Evolutionary conservation across 2,329 filamentous ascomycete species (phyloP), one percentile per base, ranked within the genome.

Genomic region (Alternaria infectoria): DNA sequence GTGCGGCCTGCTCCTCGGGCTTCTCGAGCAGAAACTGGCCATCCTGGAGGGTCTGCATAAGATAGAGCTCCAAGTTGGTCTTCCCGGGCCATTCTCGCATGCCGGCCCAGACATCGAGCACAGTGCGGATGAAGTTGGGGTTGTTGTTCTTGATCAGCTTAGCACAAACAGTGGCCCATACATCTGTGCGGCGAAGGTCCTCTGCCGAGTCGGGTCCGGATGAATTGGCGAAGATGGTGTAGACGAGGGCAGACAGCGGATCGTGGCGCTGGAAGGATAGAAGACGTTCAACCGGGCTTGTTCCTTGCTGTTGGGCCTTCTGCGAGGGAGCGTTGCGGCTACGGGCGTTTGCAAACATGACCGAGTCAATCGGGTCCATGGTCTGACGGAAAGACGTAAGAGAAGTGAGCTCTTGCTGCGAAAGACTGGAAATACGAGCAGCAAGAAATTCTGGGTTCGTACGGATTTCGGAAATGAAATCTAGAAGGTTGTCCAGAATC

Each of bases 21-120:
- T 91, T 90, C 75, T 97, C 93, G 71, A 97, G 85, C 61, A 98
- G 85, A 76, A 97, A 97, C 43, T 93, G 91, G 69, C 96, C 96
- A 72, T 96, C 92, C 80, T 97, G 93, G 30, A 99, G 87, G 64
- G 96, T 93, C 77, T 96, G 92, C 92, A 97, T 96, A 12, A 99
- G 87, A 79, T 95, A 98, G 81, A 93, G 91, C 81, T 97, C 94
- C 85, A 99, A 89, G 68, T 93, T 96, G 69, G 90, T 88, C 73
- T 91, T 93, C 61, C 93, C 93, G 44, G 93, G 91, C 94, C 95
- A 98, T 79, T 94, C 90, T 66, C 92, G 89, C 86, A 94, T 92
- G 59, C 89, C 86, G 55, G 92, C 90, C 92, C 93, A 98, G 60
- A 93, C 90, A 79, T 96, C 94, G 54, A 99, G 86, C 32, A 97